A percentile compares a stretch with the other conserved stretches of the same genome.
phyloP scores from a whole-genome alignment of 305 asterid genomes.

The Rubia balearica region DNA sequence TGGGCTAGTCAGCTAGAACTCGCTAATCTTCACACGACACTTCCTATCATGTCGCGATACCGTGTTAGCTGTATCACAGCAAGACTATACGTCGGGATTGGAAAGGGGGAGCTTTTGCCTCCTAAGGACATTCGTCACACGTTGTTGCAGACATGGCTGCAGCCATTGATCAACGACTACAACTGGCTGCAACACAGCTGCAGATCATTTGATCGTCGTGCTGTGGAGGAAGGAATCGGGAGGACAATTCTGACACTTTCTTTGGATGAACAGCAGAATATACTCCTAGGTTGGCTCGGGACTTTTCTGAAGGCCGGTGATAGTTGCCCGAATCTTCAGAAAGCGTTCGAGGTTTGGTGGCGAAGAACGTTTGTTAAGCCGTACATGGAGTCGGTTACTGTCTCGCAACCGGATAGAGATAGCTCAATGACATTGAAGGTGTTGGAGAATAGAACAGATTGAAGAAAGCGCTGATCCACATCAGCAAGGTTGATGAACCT shows the following conservation, averaged over 20 bases:
- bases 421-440: constrained; percentile 20
- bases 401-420: constrained; percentile 20
- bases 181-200: constrained; percentile 80
- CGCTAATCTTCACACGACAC: constrained; percentile 47
- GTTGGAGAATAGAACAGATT: constrained; percentile 25
- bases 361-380: constrained; percentile 83
- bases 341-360: constrained; percentile 99
- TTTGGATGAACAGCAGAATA: constrained; percentile 77
- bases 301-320: constrained; percentile 74
- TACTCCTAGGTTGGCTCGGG: constrained; percentile 73
- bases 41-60: constrained; percentile 47
- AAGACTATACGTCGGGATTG: constrained; percentile 73
- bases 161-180: constrained; percentile 77
- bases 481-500: not conserved
- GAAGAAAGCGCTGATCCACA: not conserved
- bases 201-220: constrained; percentile 69
- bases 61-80: constrained; percentile 66
- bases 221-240: constrained; percentile 93
- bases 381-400: constrained; percentile 35
- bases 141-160: constrained; percentile 70
- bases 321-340: constrained; percentile 79
- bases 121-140: constrained; percentile 60
- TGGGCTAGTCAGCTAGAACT: constrained; percentile 70
- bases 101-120: constrained; percentile 77
- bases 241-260: constrained; percentile 83